Base-by-base conservation (phyloP, 305 asterid genomes). In the Fraxinus sp. region DNA sequence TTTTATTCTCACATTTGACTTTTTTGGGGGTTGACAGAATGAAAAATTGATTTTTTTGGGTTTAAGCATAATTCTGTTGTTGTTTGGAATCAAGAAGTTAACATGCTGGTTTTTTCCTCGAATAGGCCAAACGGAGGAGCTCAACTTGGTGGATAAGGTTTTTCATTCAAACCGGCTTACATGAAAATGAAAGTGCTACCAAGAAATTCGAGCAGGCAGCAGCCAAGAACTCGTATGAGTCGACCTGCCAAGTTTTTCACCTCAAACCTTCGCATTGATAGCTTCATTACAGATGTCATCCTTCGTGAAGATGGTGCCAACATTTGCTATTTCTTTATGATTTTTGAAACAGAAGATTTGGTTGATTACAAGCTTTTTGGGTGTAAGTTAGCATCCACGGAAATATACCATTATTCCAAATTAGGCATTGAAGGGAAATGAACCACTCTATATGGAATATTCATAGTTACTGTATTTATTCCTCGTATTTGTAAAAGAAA, bases 111-210 rank as follows among this genome's bases (percentile, higher is more conserved):
- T 76, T 85, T 66, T 68, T 7, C 76, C 36, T 86, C 36, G 13
- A 62, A 82, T 77, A 96, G 99, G 99, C 99, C 43, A 96, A 96
- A 84, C 79, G 91, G 79, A 89, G 99, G 82, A 94, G 95, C 87
- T 88, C 97, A 8, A 86, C 95, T 81, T 96, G 99, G 99, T 96
- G 98, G 98, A 87, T 94, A 81, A 89, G 97, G 86, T 91, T 96
- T 81, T 96, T 96, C 85, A 90, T 92, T 55, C 99, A 94, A 79
- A 91, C 86, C 71, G 87, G 91, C 90, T 87, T 96, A 85, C 98
- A 94, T 88, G 98, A 94, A 89, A 94, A 96, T 57, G 98, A 96
- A 88, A 82, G 89, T 82, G 97, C 93, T 46, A 78, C 82, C 62
- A 96, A 96, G 95, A 96, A 94, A 87, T 96, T 93, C 52, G 98